Conservation (phyloP, 2,329 filamentous ascomycete species). For the Exophiala lecanii-corni region DNA sequence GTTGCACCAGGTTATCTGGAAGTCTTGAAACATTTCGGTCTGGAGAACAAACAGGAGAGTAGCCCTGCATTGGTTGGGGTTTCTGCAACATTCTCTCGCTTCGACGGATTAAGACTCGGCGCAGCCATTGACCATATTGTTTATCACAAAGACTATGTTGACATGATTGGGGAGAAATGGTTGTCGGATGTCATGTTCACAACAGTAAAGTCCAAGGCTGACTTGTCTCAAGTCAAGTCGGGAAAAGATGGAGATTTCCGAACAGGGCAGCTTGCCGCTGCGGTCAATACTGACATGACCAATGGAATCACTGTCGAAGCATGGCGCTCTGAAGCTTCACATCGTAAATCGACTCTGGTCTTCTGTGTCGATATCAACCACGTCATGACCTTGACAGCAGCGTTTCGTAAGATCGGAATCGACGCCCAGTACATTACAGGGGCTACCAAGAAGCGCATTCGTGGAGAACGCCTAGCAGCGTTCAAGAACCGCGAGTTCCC, state of each 20-base stretch:
- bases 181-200: constrained; percentile 90
- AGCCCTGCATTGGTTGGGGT: constrained; percentile 77
- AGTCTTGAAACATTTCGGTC: constrained; percentile 71
- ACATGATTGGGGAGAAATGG: constrained; percentile 87
- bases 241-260: constrained; percentile 73
- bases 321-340: constrained; percentile 72
- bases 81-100: constrained; percentile 74
- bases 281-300: constrained; percentile 73
- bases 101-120: constrained; percentile 78
- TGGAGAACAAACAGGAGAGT: constrained; percentile 47
- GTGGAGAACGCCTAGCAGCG: constrained; percentile 65
- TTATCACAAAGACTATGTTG: constrained; percentile 80
- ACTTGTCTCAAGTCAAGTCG: constrained; percentile 66
- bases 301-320: constrained; percentile 82
- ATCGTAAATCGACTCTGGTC: constrained; percentile 77
- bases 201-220: constrained; percentile 76
- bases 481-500: constrained; percentile 76
- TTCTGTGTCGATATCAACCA: constrained; percentile 92
- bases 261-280: constrained; percentile 68
- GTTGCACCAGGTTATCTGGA: constrained; percentile 76
- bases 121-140: constrained; percentile 90
- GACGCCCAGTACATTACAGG: constrained; percentile 86
- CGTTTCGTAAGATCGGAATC: constrained; percentile 71
- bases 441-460: constrained; percentile 64
- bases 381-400: constrained; percentile 66